phyloP scores from a whole-genome alignment of 2,329 filamentous ascomycete genomes.

The Alternaria arborescens region DNA sequence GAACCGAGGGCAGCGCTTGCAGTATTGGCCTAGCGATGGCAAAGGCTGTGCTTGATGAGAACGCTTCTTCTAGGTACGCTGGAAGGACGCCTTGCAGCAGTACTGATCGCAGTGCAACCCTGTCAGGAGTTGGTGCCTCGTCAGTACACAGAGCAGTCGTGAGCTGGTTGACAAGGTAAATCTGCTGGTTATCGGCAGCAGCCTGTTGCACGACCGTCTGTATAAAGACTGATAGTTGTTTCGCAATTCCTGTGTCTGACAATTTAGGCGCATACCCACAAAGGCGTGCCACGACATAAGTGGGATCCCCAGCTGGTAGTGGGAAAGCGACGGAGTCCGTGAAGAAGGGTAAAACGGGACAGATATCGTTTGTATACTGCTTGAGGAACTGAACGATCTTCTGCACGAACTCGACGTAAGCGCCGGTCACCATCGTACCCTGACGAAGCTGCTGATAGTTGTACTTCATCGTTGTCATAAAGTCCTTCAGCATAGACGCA shows the following conservation, averaged over 20 bases:
- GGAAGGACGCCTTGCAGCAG: constrained; percentile 65
- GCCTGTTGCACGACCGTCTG: constrained; percentile 68
- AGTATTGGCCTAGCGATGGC: constrained; percentile 63
- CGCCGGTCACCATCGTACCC: constrained; percentile 54
- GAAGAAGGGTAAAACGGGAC: constrained; percentile 66
- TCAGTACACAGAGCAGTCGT: constrained; percentile 58
- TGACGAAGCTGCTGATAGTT: constrained; percentile 65
- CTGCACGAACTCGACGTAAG: constrained; percentile 70
- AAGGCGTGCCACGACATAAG: constrained; percentile 68
- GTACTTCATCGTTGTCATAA: constrained; percentile 69
- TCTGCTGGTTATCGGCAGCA: constrained; percentile 65
- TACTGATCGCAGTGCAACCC: constrained; percentile 60
- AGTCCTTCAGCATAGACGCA: constrained; percentile 59
- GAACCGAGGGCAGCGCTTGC: constrained; percentile 55
- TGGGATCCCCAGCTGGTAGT: constrained; percentile 66
- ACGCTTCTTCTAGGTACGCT: constrained; percentile 62
- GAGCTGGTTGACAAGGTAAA: constrained; percentile 64
- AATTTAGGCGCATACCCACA: constrained; percentile 67
- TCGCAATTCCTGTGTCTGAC: constrained; percentile 57
- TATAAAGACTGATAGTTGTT: constrained; percentile 66
- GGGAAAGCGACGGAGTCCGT: constrained; percentile 68
- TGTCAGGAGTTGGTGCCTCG: constrained; percentile 52
- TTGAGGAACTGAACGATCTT: constrained; percentile 66
- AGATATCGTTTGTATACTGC: constrained; percentile 67
- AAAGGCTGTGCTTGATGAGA: constrained; percentile 59